These are phyloP conservation scores for Cucurbita ficifolia DNA, from an alignment of 306 rosid genomes.

Conservation along the genomic window DNA sequence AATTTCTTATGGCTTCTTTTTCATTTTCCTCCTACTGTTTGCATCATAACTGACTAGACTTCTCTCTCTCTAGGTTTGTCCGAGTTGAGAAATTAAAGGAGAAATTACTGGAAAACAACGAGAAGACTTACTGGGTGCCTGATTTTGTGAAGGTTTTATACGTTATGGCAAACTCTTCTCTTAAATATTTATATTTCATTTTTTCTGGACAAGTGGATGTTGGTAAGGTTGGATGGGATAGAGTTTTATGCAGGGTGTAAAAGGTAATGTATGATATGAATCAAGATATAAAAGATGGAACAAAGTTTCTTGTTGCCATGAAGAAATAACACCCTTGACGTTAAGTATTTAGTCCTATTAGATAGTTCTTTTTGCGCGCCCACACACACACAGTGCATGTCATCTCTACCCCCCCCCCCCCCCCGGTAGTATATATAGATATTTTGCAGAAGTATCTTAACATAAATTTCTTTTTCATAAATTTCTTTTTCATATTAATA, in stretches of 20 bases:
- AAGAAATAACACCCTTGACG: background rate
- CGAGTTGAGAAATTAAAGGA: conserved; percentile 75
- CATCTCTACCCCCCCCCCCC: no score
- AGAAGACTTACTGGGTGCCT: conserved; percentile 89
- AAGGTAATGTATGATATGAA: background rate
- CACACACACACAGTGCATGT: background rate
- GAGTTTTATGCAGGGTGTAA: background rate
- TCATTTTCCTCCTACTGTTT: background rate
- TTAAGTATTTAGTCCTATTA: background rate
- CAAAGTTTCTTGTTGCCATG: background rate
- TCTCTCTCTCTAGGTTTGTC: conserved; percentile 52
- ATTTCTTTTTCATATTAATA: background rate
- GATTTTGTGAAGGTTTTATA: conserved; percentile 80
- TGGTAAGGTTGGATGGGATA: background rate
- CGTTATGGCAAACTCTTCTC: background rate
- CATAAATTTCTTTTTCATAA: background rate
- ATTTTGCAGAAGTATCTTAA: background rate
- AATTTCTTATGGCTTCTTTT: background rate
- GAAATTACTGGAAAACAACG: conserved; percentile 69
- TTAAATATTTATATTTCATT: background rate
- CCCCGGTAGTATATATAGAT: no score
- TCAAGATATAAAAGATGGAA: background rate
- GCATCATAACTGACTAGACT: background rate
- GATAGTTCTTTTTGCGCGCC: background rate
- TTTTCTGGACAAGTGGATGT: background rate